Evolutionary conservation across 2,329 filamentous ascomycete species (phyloP), one percentile per base, ranked within the genome.

Genomic region (Aspergillus vadensis): DNA sequence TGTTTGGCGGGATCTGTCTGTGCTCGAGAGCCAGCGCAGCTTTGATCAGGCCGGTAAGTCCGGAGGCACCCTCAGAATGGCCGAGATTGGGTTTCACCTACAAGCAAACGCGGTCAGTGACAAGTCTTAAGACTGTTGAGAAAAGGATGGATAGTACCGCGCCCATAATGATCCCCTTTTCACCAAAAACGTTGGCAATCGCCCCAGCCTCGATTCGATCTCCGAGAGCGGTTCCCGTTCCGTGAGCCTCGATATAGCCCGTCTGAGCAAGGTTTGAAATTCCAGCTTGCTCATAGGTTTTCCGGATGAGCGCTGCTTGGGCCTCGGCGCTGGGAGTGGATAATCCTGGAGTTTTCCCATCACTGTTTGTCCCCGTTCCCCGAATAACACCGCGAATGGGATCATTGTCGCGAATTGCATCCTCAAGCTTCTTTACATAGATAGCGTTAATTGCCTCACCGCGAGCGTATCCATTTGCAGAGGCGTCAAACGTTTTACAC

Each of bases 241-340:
- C 77, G 57, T 80, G 78, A 10, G 69, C 70, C 54, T 80, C 73
- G 17, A 80, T 72, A 59, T 72, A 80, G 21, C 74, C 71, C 1
- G 71, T 67, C 1, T 64, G 56, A 2, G 62, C 49, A 1, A 55
- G 55, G 58, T 76, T 71, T 2, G 38, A 30, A 1, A 80, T 68
- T 1, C 74, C 74, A 15, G 75, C 62, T 12, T 41, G 49, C 6
- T 23, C 30, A 25, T 63, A 63, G 1, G 55, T 51, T 5, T 43
- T 23, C 3, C 25, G 49, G 15, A 61, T 60, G 3, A 55, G 44
- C 2, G 52, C 55, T 1, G 58, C 53, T 30, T 65, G 63, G 12
- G 27, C 43, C 4, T 58, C 21, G 1, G 48, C 43, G 5, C 38
- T 57, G 1, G 63, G 63, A 2, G 49, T 53, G 1, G 56, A 51